phyloP scores from a whole-genome alignment of 2,329 filamentous ascomycete genomes.

The Diaporthe sp. region DNA sequence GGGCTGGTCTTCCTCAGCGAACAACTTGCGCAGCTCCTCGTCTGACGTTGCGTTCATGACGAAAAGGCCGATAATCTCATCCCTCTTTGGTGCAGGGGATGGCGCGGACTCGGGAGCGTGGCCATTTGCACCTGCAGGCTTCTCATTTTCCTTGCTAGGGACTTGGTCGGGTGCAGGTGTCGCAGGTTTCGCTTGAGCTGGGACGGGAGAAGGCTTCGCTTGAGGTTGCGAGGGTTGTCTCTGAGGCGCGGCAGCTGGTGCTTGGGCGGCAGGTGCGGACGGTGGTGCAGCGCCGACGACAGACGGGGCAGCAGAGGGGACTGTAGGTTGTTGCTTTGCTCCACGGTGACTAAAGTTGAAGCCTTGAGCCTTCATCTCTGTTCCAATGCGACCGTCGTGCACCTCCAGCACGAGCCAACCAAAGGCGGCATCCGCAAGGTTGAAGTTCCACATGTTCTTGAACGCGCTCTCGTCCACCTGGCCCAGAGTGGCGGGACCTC shows the following conservation, averaged over 20 bases:
- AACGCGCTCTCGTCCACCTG: constrained; percentile 98
- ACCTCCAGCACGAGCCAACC: constrained; percentile 96
- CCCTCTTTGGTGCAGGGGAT: constrained; percentile 72
- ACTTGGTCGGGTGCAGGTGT: constrained; percentile 66
- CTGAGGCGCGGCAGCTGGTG: constrained; percentile 42
- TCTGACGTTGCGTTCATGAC: constrained; percentile 88
- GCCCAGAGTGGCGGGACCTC: constrained; percentile 79
- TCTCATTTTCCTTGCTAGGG: constrained; percentile 68
- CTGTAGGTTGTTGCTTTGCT: constrained; percentile 76
- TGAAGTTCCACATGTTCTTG: constrained; percentile 99
- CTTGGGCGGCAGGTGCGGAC: constrained; percentile 52
- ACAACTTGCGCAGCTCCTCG: constrained; percentile 84
- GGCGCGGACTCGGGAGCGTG: constrained; percentile 64
- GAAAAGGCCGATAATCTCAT: constrained; percentile 83
- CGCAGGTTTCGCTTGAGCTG: constrained; percentile 53
- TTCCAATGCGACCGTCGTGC: constrained; percentile 94
- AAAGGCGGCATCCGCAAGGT: constrained; percentile 96
- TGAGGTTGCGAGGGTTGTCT: constrained; percentile 56
- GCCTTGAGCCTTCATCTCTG: constrained; percentile 97
- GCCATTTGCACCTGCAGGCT: constrained; percentile 65
- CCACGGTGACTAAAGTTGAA: constrained; percentile 99
- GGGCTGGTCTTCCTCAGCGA: constrained; percentile 83
- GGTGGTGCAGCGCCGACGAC: constrained; percentile 50
- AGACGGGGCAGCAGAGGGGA: constrained; percentile 47
- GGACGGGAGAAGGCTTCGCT: constrained; percentile 56